Base-by-base conservation (phyloP, 306 rosid genomes). In the Macrotyloma uniflorum region DNA sequence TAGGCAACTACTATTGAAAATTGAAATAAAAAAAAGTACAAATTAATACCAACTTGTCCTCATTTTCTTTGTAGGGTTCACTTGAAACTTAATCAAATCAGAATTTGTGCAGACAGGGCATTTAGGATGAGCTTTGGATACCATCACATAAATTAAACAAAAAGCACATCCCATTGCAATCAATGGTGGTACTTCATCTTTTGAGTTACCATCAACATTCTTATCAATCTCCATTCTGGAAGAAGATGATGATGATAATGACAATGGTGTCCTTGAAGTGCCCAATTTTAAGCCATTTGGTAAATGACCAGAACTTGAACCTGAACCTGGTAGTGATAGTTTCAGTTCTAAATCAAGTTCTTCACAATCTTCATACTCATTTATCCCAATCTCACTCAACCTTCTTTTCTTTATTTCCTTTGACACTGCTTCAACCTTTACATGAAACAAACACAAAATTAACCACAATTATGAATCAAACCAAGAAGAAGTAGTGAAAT, bases 71-170 rank as follows among this genome's bases (percentile, higher is more conserved):
- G 11, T 24, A 16, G 22, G 8, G 13, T 38, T 71, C 6, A 19
- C 45, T 36, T 65, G 18, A 42, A 83, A 75, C 5, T 20, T 74
- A 19, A 71, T 5, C 36, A 85, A 18, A 1, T 5, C 1, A 8
- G 10, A 8, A 43, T 26, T 83, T 12, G 47, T 33, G 69, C 89
- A 86, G 0, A 10, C 55, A 5, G 83, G 85, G 30, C 89, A 88
- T 65, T 47, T 63, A 6, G 80, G 79, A 3, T 79, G 7, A 15
- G 13, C 15, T 49, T 76, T 13, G 5, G 79, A 28, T 28, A 63
- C 82, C 86, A 88, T 57, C 57, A 84, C 80, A 55, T 81, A 76
- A 1, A 72, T 23, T 5, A n/a, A 43, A 73, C 89, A 86, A 42
- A 1, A 0, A 14, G 42, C 3, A 6, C 88, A 88, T 3, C 87